These are phyloP conservation scores for Plasmodium chabaudi DNA, from an alignment of 169 alveolate species.

Conservation along the genomic window DNA sequence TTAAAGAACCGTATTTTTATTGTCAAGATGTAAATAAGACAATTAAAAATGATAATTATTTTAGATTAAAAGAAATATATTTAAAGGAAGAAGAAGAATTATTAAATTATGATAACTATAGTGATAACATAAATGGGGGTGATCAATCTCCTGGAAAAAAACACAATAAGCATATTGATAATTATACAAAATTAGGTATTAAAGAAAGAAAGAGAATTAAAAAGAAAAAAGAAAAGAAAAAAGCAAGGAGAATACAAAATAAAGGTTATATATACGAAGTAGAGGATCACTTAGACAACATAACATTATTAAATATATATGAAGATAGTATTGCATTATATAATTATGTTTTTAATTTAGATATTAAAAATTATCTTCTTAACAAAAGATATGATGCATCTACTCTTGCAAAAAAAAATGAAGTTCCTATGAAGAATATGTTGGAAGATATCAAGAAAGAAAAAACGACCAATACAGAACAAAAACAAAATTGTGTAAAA, in stretches of 20 bases:
- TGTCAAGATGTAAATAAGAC: neutral
- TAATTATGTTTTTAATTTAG: slow-evolving; percentile 59
- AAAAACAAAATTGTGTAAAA: neutral
- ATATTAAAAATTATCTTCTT: slow-evolving; percentile 7
- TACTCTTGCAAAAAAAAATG: neutral
- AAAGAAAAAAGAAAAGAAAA: slow-evolving; percentile 59
- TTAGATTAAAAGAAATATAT: slow-evolving; percentile 66
- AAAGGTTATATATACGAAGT: slow-evolving; percentile 70
- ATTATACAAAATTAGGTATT: slow-evolving; percentile 20
- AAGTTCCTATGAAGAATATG: neutral
- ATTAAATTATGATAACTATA: slow-evolving; percentile 6
- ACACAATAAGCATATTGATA: neutral
- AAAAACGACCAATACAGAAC: neutral
- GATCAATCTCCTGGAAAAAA: neutral
- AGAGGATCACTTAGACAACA: slow-evolving; percentile 73
- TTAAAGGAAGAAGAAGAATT: slow-evolving; percentile 42
- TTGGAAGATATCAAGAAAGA: neutral
- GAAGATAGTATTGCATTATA: slow-evolving; percentile 61
- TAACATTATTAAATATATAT: slow-evolving; percentile 52
- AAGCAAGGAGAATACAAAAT: slow-evolving; percentile 27
- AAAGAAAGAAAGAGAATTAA: slow-evolving; percentile 50
- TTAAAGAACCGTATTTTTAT: too few relatives aligned
- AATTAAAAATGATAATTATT: slow-evolving; percentile 32
- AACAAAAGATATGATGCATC: slow-evolving; percentile 25
- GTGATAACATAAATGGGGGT: slow-evolving; percentile 3